A percentile compares a stretch with the other conserved stretches of the same genome.
These are phyloP conservation scores for Linderniella brevidens DNA, from an alignment of 257 asterid genomes.

Conservation along the genomic window DNA sequence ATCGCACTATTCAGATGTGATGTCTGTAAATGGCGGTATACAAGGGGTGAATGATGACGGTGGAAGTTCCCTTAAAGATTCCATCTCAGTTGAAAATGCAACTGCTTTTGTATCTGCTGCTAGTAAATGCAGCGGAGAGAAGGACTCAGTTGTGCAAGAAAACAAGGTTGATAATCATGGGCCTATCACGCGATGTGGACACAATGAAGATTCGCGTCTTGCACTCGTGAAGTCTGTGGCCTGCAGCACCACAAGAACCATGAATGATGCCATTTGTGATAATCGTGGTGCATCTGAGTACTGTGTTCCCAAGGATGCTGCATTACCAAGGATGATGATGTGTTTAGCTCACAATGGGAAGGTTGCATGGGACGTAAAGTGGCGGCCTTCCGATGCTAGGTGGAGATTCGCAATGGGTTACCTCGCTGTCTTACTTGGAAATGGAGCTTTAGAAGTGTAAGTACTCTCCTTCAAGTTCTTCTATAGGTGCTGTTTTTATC, in stretches of 20 bases:
- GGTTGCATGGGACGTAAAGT: constrained; percentile 89
- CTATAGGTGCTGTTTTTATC: too few relatives aligned
- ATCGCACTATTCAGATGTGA: constrained; percentile 9
- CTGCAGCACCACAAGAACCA: too few relatives aligned
- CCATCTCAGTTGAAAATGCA: constrained; percentile 11
- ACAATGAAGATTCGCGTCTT: too few relatives aligned
- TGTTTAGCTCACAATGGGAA: constrained; percentile 92
- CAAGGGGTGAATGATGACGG: constrained; percentile 11
- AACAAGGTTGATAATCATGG: constrained; percentile 13
- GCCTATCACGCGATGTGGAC: neutral
- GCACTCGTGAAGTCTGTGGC: too few relatives aligned
- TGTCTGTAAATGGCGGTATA: constrained; percentile 10
- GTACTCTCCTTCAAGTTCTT: constrained; percentile 12
- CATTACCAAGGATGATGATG: constrained; percentile 69
- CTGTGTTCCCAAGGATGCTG: constrained; percentile 38
- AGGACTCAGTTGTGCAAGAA: constrained; percentile 15
- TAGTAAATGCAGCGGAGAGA: constrained; percentile 14
- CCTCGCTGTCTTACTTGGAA: constrained; percentile 90
- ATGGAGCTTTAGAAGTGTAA: constrained; percentile 95
- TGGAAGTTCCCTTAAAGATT: constrained; percentile 11
- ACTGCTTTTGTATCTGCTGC: constrained; percentile 11
- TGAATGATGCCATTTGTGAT: too few relatives aligned
- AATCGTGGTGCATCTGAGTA: constrained; percentile 8
- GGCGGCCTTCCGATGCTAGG: constrained; percentile 51
- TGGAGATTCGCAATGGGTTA: constrained; percentile 35